These are phyloP conservation scores for Hericium rajendrae DNA, from an alignment of 768 basidiomycete genomes.

Conservation along the genomic window DNA sequence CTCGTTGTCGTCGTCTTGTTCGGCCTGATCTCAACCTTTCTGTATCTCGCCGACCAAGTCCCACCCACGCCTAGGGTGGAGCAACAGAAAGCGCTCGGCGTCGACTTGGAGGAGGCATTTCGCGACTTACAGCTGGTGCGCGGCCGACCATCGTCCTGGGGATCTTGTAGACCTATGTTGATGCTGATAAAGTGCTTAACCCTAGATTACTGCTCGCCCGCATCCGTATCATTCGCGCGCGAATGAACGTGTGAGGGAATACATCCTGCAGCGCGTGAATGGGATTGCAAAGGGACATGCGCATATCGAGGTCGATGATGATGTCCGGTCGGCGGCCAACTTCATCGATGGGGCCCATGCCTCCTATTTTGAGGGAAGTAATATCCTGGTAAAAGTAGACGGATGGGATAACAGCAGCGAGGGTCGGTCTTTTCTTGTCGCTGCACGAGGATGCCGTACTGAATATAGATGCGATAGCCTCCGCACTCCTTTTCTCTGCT, in stretches of 20 bases:
- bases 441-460: neutral
- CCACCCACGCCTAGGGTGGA: conserved; percentile 20
- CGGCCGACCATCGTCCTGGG: neutral
- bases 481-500: conserved; percentile 62
- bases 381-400: conserved; percentile 56
- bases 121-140: conserved; percentile 45
- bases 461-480: conserved; percentile 16
- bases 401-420: conserved; percentile 32
- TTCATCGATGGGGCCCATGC: conserved; percentile 20
- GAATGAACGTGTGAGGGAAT: conserved; percentile 57
- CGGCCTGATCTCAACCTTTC: conserved; percentile 1
- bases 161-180: neutral
- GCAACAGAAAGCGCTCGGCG: conserved; percentile 27
- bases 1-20: conserved; percentile 2
- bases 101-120: conserved; percentile 46
- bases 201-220: conserved; percentile 56
- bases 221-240: conserved; percentile 74
- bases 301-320: conserved; percentile 43
- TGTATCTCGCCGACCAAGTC: conserved; percentile 5
- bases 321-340: conserved; percentile 39
- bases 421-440: conserved; percentile 10
- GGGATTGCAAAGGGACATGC: conserved; percentile 32
- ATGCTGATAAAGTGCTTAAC: neutral
- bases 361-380: conserved; percentile 57
- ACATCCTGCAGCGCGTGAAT: conserved; percentile 46